These are phyloP conservation scores for Haplosporangium sp. DNA, from an alignment of 371 early-diverging fungal species.

Conservation along the genomic window DNA sequence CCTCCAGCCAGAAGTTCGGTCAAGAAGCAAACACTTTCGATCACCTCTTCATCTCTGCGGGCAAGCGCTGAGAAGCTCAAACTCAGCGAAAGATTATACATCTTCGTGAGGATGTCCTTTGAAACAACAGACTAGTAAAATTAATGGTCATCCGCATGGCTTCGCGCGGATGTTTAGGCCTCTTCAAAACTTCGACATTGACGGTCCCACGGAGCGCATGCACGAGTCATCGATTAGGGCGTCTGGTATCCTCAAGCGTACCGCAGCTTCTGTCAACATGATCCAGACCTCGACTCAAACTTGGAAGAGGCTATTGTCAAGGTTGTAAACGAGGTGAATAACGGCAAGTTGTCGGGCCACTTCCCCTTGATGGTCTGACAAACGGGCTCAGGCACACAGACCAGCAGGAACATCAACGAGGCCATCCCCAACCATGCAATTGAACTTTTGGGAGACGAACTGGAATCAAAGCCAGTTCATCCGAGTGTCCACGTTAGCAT, in stretches of 20 bases:
- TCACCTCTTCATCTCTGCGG: slow-evolving; percentile 91
- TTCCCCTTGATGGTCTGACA: slow-evolving; percentile 98
- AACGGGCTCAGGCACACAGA: slow-evolving; percentile 97
- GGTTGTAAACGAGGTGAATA: slow-evolving; percentile 90
- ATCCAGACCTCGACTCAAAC: slow-evolving; percentile 81
- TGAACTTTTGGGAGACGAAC: slow-evolving; percentile 90
- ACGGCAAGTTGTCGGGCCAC: slow-evolving; percentile 87
- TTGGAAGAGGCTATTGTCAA: slow-evolving; percentile 89
- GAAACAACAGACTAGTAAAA: background rate
- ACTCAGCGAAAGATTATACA: slow-evolving; percentile 82
- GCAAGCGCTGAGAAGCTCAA: slow-evolving; percentile 97
- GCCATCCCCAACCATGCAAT: slow-evolving; percentile 97
- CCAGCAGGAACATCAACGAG: slow-evolving; percentile 95
- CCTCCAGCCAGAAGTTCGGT: slow-evolving; percentile 68
- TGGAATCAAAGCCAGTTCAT: slow-evolving; percentile 92
- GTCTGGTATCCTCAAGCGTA: slow-evolving; percentile 93
- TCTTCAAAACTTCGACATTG: slow-evolving; percentile 95
- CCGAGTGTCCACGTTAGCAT: slow-evolving; percentile 98
- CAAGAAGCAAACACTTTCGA: slow-evolving; percentile 95
- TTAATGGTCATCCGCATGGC: background rate
- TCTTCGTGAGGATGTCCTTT: background rate
- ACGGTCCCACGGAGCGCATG: slow-evolving; percentile 91
- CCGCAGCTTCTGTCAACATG: slow-evolving; percentile 93
- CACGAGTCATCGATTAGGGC: slow-evolving; percentile 92
- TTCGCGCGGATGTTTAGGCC: slow-evolving; percentile 60